Evolutionary conservation across 768 basidiomycete genomes (phyloP), one percentile per base, ranked within the genome.

Genomic region (Termitomyces sp.): DNA sequence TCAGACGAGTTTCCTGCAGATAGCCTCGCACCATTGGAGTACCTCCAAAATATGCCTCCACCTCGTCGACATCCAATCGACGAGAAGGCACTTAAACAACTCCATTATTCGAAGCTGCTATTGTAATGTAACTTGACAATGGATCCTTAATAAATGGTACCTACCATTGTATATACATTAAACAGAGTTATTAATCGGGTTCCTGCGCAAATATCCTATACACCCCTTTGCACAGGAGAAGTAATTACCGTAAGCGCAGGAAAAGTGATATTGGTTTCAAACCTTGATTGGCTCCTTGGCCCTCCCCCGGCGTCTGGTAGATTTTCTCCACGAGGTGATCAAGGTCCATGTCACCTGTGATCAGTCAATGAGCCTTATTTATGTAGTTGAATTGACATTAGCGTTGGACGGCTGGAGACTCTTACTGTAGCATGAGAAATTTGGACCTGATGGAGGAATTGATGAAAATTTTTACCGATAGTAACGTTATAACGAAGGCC

Each of bases 11-110:
- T 57, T 20, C 65, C 66, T 32, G 58, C 58, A 14, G 69, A 72
- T 50, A 63, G 65, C 48, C 80, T 90, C 28, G 86, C 86, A 16
- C 88, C 88, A 24, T 75, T 90, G 7, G 76, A 82, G n/a, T 89
- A 87, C 68, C 78, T 88, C 45, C 80, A 87, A 67, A 81, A 80
- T 46, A 76, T 82, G 40, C 78, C 86, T 16, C 84, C 84, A 32
- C 80, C 79, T 46, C 82, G 83, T 65, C 81, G 88, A 54, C 83
- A 89, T 63, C 86, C 87, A 1, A 74, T 86, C 53, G 88, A 90
- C 56, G 76, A 79, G 58, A 77, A 75, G 60, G 69, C 73, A 7
- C 69, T 79, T 10, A 76, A 77, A 71, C 63, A 72, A 42, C 68
- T 78, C 47, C 72, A 72, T 33, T 66, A 70, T 49, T 67, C 61